These are phyloP conservation scores for Aspergillus pseudonomiae DNA, from an alignment of 2,329 filamentous ascomycete species.

Conservation along the genomic window DNA sequence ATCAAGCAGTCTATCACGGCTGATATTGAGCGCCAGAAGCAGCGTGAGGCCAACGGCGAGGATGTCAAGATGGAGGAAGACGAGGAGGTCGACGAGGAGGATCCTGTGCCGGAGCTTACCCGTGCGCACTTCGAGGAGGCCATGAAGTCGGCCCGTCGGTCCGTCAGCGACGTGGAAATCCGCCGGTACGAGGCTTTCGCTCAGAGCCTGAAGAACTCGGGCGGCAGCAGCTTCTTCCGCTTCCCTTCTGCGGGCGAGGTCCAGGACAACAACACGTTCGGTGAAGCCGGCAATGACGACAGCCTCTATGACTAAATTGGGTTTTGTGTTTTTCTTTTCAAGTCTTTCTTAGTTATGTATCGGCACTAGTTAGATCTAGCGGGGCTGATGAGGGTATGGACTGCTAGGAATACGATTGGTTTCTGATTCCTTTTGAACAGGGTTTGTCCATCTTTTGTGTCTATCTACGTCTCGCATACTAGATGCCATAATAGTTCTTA, in stretches of 20 bases:
- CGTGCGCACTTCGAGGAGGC: constrained; percentile 98
- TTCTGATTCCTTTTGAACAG: constrained; percentile 22
- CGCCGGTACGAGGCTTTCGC: constrained; percentile 97
- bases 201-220: constrained; percentile 98
- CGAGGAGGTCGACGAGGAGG: constrained; percentile 63
- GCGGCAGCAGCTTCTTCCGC: constrained; percentile 95
- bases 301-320: constrained; percentile 86
- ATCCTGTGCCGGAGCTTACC: constrained; percentile 93
- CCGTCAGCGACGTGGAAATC: constrained; percentile 95
- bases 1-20: constrained; percentile 93
- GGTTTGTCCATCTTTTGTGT: constrained; percentile 18
- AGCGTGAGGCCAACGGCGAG: constrained; percentile 81
- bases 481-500: constrained; percentile 34
- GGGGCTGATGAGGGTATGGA: constrained; percentile 23
- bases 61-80: constrained; percentile 76
- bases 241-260: constrained; percentile 72
- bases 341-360: constrained; percentile 43
- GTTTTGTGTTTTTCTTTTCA: constrained; percentile 24
- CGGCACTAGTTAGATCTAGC: constrained; percentile 27
- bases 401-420: constrained; percentile 19
- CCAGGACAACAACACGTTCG: constrained; percentile 64
- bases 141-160: constrained; percentile 91
- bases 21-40: constrained; percentile 89
- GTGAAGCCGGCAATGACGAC: constrained; percentile 89
- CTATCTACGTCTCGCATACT: constrained; percentile 13